Conservation (phyloP, 352 stramenopile species). For the Pythium insidiosum region DNA sequence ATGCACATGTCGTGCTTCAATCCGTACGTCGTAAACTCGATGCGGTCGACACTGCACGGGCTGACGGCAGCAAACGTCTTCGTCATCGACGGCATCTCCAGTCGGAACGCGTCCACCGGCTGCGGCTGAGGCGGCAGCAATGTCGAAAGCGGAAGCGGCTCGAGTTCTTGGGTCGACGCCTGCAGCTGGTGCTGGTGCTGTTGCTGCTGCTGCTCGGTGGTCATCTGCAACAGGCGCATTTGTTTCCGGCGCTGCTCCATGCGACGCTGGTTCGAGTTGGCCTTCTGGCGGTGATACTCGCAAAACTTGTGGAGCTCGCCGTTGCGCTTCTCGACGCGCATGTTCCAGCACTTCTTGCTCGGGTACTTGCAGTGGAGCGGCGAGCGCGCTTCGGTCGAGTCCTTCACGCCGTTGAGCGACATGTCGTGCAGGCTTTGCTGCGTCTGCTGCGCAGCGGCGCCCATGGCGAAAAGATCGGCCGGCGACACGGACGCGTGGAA, state of each 20-base stretch:
- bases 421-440: slow-evolving; percentile 14
- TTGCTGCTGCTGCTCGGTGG: slow-evolving; percentile 9
- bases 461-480: slow-evolving; percentile 17
- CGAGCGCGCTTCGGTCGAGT: slow-evolving; percentile 9
- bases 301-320: slow-evolving; percentile 82
- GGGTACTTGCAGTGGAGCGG: slow-evolving; percentile 42
- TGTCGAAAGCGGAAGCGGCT: no score
- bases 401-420: slow-evolving; percentile 15
- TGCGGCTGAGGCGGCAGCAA: no score
- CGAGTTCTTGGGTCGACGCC: slow-evolving; percentile 12
- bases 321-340: slow-evolving; percentile 74
- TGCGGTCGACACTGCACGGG: slow-evolving; percentile 45
- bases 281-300: slow-evolving; percentile 80
- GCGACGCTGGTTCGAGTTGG: slow-evolving; percentile 77
- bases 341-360: slow-evolving; percentile 82
- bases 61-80: slow-evolving; percentile 19
- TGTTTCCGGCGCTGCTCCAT: slow-evolving; percentile 80
- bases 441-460: no score
- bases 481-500: slow-evolving; percentile 8
- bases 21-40: slow-evolving; percentile 14
- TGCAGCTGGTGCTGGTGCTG: slow-evolving; percentile 13
- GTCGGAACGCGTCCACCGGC: neutral
- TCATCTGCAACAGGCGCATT: slow-evolving; percentile 17
- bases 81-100: slow-evolving; percentile 7
- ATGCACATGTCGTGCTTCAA: slow-evolving; percentile 44